A percentile compares a stretch with the other conserved stretches of the same genome.
Evolutionary conservation across 2,329 filamentous ascomycete genomes (phyloP).

Genomic region (Scytalidium sp.): DNA sequence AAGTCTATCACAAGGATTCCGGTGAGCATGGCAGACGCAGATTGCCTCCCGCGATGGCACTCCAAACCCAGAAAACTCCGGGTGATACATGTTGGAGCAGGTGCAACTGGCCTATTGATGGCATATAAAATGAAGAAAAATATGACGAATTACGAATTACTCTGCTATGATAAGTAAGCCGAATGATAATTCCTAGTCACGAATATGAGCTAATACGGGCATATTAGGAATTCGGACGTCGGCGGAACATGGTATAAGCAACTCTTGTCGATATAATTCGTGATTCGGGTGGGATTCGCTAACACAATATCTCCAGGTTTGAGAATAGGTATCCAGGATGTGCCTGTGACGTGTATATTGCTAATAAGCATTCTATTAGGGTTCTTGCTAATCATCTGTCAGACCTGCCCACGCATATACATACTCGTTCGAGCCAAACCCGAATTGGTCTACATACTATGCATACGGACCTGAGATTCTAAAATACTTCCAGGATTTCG

Average conservation of each 20-base stretch:
- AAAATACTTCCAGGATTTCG: constrained; percentile 14
- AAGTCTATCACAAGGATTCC: too few relatives aligned
- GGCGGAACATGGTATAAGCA: constrained; percentile 30
- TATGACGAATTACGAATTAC: constrained; percentile 37
- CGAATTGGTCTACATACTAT: constrained; percentile 13
- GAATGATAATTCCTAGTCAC: constrained; percentile 3
- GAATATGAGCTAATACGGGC: constrained; percentile 25
- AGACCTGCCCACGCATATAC: constrained; percentile 21
- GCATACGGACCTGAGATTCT: constrained; percentile 7
- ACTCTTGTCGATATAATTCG: too few relatives aligned
- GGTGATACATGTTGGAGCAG: constrained; percentile 36
- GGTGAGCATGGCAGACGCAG: too few relatives aligned
- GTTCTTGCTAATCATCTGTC: constrained; percentile 14
- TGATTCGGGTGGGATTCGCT: too few relatives aligned
- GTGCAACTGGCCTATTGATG: constrained; percentile 42
- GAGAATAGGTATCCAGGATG: constrained; percentile 31
- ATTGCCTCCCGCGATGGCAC: too few relatives aligned
- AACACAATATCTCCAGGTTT: too few relatives aligned
- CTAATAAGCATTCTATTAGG: too few relatives aligned
- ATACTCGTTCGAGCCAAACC: constrained; percentile 27
- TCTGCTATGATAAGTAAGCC: constrained; percentile 45
- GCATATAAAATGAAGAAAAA: constrained; percentile 33
- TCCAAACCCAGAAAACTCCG: too few relatives aligned
- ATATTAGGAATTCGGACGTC: constrained; percentile 26
- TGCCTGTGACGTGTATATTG: constrained; percentile 14